Evolutionary conservation across 2,329 filamentous ascomycete genomes (phyloP).

Genomic region (Aspergillus tanneri): DNA sequence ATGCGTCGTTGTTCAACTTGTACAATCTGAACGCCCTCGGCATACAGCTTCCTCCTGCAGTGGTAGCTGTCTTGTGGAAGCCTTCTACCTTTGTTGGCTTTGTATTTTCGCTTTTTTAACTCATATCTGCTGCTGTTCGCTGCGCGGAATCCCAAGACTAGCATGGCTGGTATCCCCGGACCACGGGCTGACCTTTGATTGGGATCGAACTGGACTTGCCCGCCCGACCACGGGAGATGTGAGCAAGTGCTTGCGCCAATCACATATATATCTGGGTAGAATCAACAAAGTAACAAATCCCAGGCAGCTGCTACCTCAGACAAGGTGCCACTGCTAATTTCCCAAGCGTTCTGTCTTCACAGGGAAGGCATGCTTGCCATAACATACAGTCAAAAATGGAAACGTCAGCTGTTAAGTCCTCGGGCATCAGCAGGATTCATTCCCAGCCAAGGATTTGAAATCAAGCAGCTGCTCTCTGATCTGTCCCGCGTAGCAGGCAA

Average conservation of each 20-base stretch:
- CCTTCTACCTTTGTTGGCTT: background rate
- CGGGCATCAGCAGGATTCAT: background rate
- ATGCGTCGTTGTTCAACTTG: no score
- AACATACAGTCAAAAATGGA: slow-evolving; percentile 2
- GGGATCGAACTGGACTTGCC: background rate
- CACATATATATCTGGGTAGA: background rate
- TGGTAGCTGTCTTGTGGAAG: background rate
- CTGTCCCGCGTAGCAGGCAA: background rate
- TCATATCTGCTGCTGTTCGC: background rate
- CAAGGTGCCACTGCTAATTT: background rate
- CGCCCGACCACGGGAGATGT: background rate
- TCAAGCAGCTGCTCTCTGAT: slow-evolving; percentile 2
- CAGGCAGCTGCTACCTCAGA: background rate
- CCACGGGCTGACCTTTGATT: background rate
- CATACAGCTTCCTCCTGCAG: background rate
- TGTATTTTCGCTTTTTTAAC: background rate
- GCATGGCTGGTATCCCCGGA: background rate
- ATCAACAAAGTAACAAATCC: background rate
- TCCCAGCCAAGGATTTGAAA: slow-evolving; percentile 5
- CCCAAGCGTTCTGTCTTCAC: background rate
- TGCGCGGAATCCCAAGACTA: background rate
- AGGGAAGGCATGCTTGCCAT: background rate
- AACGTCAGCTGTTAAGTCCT: background rate
- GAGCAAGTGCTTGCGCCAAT: background rate
- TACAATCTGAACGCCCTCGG: no score